phyloP scores from a whole-genome alignment of 768 basidiomycete genomes.

The Chlorophyllum brunneum region DNA sequence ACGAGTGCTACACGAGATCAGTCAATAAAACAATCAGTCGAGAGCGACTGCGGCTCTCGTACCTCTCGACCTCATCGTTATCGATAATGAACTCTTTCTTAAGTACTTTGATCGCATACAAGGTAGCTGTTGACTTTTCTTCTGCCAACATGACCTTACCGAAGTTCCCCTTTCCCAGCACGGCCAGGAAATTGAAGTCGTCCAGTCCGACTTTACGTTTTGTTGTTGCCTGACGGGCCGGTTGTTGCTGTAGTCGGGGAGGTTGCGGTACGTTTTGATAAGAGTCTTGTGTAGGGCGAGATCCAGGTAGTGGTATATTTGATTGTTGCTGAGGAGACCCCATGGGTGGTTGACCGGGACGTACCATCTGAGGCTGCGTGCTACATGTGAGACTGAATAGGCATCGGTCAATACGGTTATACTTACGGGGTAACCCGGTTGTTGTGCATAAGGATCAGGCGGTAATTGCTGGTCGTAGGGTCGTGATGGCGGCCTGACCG shows the following conservation, averaged over 20 bases:
- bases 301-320: slow-evolving; percentile 10
- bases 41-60: slow-evolving; percentile 17
- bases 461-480: slow-evolving; percentile 23
- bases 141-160: slow-evolving; percentile 99
- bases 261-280: slow-evolving; percentile 17
- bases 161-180: slow-evolving; percentile 98
- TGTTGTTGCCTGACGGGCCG: slow-evolving; percentile 40
- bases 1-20: slow-evolving; percentile 64
- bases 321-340: slow-evolving; percentile 22
- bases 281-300: slow-evolving; percentile 14
- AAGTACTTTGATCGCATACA: slow-evolving; percentile 99
- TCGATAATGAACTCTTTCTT: slow-evolving; percentile 99
- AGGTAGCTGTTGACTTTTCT: slow-evolving; percentile 84
- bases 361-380: slow-evolving; percentile 1
- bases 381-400: background rate
- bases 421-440: slow-evolving; percentile 18
- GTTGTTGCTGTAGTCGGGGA: slow-evolving; percentile 27
- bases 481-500: slow-evolving; percentile 21
- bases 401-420: background rate
- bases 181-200: slow-evolving; percentile 98
- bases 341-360: slow-evolving; percentile 15
- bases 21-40: background rate
- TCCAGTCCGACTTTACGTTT: slow-evolving; percentile 93
- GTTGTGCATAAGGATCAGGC: slow-evolving; percentile 24
- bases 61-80: slow-evolving; percentile 99